Conservation (phyloP, 306 rosid species). For the Ziziphus jujuba region DNA sequence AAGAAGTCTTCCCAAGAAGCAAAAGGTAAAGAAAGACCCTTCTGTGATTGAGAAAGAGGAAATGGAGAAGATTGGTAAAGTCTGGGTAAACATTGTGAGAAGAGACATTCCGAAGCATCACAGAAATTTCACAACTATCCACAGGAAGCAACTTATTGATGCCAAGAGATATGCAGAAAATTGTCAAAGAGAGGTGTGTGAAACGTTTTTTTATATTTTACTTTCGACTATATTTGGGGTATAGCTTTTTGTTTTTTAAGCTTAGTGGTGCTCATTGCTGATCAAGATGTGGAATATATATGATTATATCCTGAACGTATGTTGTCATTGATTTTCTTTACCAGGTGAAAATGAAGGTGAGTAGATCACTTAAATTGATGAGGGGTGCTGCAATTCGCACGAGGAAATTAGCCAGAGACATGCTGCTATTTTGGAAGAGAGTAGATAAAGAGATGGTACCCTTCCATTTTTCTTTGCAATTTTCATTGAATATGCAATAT, state of each 20-base stretch:
- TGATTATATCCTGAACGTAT: constrained; percentile 24
- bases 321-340: constrained; percentile 16
- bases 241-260: constrained; percentile 14
- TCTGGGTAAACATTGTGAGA: constrained; percentile 86
- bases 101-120: constrained; percentile 93
- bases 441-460: constrained; percentile 93
- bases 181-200: constrained; percentile 97
- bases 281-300: constrained; percentile 1
- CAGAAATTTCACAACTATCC: constrained; percentile 62
- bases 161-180: constrained; percentile 89
- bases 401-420: constrained; percentile 88
- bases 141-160: constrained; percentile 85
- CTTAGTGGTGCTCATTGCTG: constrained; percentile 16
- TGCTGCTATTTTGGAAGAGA: constrained; percentile 91
- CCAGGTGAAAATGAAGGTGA: constrained; percentile 85
- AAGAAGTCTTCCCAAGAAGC: constrained; percentile 90
- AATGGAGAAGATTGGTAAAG: constrained; percentile 75
- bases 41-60: constrained; percentile 84
- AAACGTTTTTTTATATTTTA: constrained; percentile 16
- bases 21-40: constrained; percentile 71
- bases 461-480: constrained; percentile 24
- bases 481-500: constrained; percentile 12
- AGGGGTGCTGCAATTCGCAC: constrained; percentile 83
- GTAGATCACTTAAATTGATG: constrained; percentile 81
- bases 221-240: constrained; percentile 17